phyloP scores from a whole-genome alignment of 73 alveolate species.

The Stentor coeruleus region DNA sequence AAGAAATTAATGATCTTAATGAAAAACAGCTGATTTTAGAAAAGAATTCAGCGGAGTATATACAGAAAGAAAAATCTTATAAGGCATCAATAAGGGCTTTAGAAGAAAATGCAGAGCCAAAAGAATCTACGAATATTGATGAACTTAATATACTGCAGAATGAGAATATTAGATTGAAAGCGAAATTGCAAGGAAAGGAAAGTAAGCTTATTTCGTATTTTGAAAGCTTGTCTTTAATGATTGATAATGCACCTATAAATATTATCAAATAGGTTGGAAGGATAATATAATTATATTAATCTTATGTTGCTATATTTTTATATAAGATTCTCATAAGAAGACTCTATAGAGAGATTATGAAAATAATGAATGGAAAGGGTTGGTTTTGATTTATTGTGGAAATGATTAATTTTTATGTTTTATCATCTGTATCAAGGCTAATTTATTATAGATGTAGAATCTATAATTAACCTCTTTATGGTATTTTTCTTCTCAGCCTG shows the following conservation, averaged over 20 bases:
- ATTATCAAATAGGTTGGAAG: no score
- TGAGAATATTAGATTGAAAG: neutral
- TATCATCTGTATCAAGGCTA: no score
- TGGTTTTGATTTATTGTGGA: no score
- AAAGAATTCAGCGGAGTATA: neutral
- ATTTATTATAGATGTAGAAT: no score
- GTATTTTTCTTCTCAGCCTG: no score
- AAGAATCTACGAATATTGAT: neutral
- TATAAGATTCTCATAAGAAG: no score
- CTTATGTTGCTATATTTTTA: no score
- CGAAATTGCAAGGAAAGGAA: neutral
- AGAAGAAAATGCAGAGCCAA: neutral
- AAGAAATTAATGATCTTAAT: neutral
- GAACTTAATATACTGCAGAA: neutral
- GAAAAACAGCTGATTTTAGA: slow-evolving; percentile 4
- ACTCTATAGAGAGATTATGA: no score
- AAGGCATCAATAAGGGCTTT: neutral
- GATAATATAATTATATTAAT: no score
- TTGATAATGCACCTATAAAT: neutral
- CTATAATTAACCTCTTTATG: no score
- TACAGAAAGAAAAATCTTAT: neutral
- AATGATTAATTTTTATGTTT: no score
- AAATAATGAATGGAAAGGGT: no score
- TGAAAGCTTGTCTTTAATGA: neutral
- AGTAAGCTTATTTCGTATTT: neutral